Evolutionary conservation across 306 rosid species (phyloP).

Genomic region (Astragalus membranaceus): DNA sequence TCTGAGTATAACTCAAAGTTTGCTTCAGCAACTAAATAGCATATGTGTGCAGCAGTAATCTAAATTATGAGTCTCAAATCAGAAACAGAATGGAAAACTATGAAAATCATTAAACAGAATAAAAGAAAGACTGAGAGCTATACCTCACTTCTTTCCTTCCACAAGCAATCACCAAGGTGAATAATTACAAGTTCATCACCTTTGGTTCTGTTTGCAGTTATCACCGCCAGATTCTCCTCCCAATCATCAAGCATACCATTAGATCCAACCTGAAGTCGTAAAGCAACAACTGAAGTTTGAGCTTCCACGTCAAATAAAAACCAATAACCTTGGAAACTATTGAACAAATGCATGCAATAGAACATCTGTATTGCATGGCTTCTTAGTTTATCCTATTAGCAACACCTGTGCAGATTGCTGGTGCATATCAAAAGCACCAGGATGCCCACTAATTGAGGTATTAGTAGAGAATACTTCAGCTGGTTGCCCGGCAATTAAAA

Average conservation of each 20-base stretch:
- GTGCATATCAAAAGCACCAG: slow-evolving; percentile 29
- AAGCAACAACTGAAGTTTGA: slow-evolving; percentile 7
- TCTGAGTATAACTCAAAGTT: slow-evolving; percentile 80
- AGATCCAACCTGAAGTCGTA: slow-evolving; percentile 44
- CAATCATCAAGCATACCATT: slow-evolving; percentile 82
- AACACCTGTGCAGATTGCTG: slow-evolving; percentile 72
- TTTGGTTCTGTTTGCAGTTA: slow-evolving; percentile 90
- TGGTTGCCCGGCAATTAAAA: slow-evolving; percentile 89
- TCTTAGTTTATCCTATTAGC: slow-evolving; percentile 10
- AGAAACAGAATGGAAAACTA: slow-evolving; percentile 15
- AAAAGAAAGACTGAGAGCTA: background rate
- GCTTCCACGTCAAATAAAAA: slow-evolving; percentile 12
- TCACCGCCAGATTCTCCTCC: slow-evolving; percentile 89
- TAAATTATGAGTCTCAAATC: slow-evolving; percentile 32
- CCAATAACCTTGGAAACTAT: slow-evolving; percentile 4
- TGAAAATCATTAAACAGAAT: background rate
- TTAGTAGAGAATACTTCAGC: slow-evolving; percentile 71
- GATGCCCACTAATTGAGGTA: slow-evolving; percentile 25
- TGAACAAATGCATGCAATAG: background rate
- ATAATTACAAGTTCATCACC: slow-evolving; percentile 83
- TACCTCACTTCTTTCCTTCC: slow-evolving; percentile 95
- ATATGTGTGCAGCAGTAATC: slow-evolving; percentile 92
- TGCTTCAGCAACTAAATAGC: slow-evolving; percentile 93
- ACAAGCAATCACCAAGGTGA: slow-evolving; percentile 88
- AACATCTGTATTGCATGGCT: slow-evolving; percentile 10